phyloP scores from a whole-genome alignment of 2,329 filamentous ascomycete genomes.

The Cadophora sp. region DNA sequence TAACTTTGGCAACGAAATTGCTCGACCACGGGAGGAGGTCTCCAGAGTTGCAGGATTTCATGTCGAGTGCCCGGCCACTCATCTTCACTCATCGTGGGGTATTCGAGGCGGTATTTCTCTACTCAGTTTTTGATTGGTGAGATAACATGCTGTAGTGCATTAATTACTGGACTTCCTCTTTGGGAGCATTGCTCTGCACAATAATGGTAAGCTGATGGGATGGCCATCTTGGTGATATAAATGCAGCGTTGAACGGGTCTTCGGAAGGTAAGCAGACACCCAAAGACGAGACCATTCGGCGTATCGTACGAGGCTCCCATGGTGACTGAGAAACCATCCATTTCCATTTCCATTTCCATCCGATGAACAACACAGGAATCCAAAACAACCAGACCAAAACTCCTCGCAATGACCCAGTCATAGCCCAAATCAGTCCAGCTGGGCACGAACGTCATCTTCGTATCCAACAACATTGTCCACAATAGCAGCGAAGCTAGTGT shows the following conservation, averaged over 20 bases:
- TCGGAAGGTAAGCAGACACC: not conserved
- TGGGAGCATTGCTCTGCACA: not conserved
- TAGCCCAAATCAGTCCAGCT: conserved; percentile 29
- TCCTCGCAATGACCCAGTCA: not conserved
- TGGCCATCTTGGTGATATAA: no score
- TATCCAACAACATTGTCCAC: conserved; percentile 39
- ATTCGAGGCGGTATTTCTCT: no score
- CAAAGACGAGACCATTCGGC: not conserved
- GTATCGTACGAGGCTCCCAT: not conserved
- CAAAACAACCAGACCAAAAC: not conserved
- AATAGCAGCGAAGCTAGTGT: conserved; percentile 33
- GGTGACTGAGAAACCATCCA: not conserved
- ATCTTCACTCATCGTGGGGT: no score
- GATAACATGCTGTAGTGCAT: no score
- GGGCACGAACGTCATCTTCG: conserved; percentile 37
- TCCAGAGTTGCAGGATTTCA: no score
- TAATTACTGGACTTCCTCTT: not conserved
- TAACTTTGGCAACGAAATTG: no score
- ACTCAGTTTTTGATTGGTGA: no score
- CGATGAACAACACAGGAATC: not conserved
- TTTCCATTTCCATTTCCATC: not conserved
- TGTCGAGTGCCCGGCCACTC: not conserved
- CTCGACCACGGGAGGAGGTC: no score
- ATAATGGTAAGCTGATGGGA: no score
- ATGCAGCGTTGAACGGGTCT: not conserved